Evolutionary conservation across 306 rosid species (phyloP), one percentile per base, ranked within the genome.

Genomic region (Amphicarpaea edgeworthii): DNA sequence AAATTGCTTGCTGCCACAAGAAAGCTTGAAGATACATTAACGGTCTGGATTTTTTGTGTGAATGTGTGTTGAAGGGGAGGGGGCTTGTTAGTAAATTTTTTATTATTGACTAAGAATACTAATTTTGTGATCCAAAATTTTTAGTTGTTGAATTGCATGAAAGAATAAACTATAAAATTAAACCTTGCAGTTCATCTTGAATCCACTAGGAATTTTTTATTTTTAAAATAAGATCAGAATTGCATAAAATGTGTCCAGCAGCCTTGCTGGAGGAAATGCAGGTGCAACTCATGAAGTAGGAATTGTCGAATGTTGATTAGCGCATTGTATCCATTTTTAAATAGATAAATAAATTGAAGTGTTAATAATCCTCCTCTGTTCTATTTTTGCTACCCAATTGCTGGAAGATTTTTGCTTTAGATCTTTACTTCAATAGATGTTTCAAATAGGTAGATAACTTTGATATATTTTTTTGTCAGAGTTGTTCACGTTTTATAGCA

Each of bases 11-110:
- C 83, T 7, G 84, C 86, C 42, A 91, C 94, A 53, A 87, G 89
- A 85, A 87, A 77, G 83, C 86, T 91, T 51, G 97, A 91, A 82
- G 71, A 62, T 79, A 81, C 94, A 76, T 86, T 91, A 80, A 89
- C 91, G 93, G 97, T 91, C 12, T 62, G 87, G 37, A 79, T 40
- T 3, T 12, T 37, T 2, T 14, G 14, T 14, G 9, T 43, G 14
- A 26, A 12, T 57, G 30, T 30, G 12, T 19, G 50, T 76, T 26
- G 40, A 54, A n/a, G 75, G 49, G 79, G 40, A 14, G 19, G 4
- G 5, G 40, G 3, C 24, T 12, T 58, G 3, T 14, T 26, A 12
- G 19, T 26, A 26, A 12, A 28, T 7, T 12, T 59, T 28, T 28
- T 11, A 28, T 15, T 72, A 66, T 17, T 60, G 37, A 32, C 50